phyloP scores from a whole-genome alignment of 352 stramenopile genomes.

The Phytophthora pini region DNA sequence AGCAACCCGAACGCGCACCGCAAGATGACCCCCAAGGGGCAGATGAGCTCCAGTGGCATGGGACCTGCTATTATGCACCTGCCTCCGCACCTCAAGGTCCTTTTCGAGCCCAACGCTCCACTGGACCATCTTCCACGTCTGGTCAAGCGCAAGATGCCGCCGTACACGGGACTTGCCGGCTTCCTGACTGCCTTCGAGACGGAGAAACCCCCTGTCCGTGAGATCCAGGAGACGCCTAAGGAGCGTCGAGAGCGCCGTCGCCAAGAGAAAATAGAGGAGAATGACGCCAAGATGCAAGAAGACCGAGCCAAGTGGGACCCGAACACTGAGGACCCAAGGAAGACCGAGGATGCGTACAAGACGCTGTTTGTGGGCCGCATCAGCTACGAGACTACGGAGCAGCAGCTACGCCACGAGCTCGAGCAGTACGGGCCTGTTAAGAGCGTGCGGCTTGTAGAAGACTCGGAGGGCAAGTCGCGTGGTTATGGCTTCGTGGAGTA shows the following conservation, averaged over 20 bases:
- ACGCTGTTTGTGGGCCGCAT: conserved; percentile 98
- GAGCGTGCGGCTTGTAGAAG: conserved; percentile 89
- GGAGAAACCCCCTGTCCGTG: conserved; percentile 57
- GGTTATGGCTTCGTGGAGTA: conserved; percentile 99
- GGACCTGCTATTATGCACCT: conserved; percentile 84
- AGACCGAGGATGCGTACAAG: conserved; percentile 95
- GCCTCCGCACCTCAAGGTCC: conserved; percentile 76
- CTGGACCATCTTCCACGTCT: conserved; percentile 75
- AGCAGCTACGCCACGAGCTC: conserved; percentile 97
- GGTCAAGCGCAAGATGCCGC: conserved; percentile 89
- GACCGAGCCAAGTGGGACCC: conserved; percentile 77
- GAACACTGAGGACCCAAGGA: conserved; percentile 60
- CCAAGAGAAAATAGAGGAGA: conserved; percentile 59
- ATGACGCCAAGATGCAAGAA: conserved; percentile 74
- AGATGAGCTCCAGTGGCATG: conserved; percentile 90
- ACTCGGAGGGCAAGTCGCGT: conserved; percentile 90
- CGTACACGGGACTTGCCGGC: conserved; percentile 63
- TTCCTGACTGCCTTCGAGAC: conserved; percentile 67
- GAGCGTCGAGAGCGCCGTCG: conserved; percentile 70
- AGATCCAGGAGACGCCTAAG: conserved; percentile 79
- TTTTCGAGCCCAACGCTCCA: conserved; percentile 84
- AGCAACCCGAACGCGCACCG: conserved; percentile 73
- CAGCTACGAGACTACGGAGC: conserved; percentile 98
- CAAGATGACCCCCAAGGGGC: conserved; percentile 90
- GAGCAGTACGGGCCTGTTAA: conserved; percentile 94